Evolutionary conservation across 2,329 filamentous ascomycete species (phyloP).

Genomic region (Aspergillus sergii): DNA sequence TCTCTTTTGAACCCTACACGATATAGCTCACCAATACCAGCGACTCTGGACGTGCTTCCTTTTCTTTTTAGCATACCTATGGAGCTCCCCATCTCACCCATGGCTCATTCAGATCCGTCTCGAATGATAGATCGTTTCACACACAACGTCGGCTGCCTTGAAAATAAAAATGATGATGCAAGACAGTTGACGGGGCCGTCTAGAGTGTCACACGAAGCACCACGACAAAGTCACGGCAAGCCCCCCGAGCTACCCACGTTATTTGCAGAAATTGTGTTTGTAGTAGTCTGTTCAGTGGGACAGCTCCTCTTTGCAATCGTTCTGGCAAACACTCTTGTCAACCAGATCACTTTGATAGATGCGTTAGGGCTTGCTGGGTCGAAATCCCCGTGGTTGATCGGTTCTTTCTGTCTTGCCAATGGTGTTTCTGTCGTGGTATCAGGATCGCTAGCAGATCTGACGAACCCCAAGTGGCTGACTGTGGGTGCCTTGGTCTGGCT

Average conservation of each 20-base stretch:
- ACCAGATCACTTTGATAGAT: background rate
- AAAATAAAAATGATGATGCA: too few species aligned
- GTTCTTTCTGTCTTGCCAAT: constrained; percentile 39
- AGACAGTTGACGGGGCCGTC: too few species aligned
- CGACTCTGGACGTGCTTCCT: too few species aligned
- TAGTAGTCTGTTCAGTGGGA: background rate
- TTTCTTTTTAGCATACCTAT: too few species aligned
- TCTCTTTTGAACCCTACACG: too few species aligned
- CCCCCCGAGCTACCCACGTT: background rate
- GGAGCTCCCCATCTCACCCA: too few species aligned
- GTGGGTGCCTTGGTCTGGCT: background rate
- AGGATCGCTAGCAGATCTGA: constrained; percentile 35
- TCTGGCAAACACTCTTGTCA: background rate
- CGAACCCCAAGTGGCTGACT: constrained; percentile 32
- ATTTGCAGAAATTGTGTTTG: background rate
- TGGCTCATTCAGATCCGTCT: too few species aligned
- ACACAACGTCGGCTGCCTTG: too few species aligned
- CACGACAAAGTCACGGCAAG: background rate
- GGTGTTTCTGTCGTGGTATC: constrained; percentile 42
- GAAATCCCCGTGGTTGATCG: constrained; percentile 43
- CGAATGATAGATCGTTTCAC: too few species aligned
- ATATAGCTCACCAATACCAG: too few species aligned
- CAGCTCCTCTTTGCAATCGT: background rate
- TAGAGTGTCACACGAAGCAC: background rate
- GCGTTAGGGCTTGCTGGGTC: background rate